Percentiles rank a stretch among this genome's conserved stretches.
phyloP scores from a whole-genome alignment of 352 stramenopile genomes.

The Globisporangium parvum region DNA sequence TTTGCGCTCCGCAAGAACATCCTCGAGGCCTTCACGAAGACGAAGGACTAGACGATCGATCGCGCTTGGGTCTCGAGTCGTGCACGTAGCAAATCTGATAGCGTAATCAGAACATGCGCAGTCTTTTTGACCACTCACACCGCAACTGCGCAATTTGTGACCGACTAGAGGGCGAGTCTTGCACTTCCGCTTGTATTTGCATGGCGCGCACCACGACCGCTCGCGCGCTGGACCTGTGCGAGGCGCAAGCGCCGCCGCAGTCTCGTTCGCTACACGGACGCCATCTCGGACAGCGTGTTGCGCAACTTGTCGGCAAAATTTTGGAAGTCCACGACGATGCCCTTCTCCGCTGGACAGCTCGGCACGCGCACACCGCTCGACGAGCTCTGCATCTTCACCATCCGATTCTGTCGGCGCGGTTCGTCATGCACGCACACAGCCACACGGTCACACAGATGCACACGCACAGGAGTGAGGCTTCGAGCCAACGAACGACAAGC shows the following conservation, averaged over 20 bases:
- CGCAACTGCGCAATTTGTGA: too few relatives aligned
- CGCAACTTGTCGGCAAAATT: conserved; percentile 82
- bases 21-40: conserved; percentile 57
- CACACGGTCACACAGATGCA: neutral
- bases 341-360: conserved; percentile 68
- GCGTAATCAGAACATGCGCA: too few relatives aligned
- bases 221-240: too few relatives aligned
- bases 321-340: conserved; percentile 57
- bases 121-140: too few relatives aligned
- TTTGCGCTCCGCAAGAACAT: conserved; percentile 90
- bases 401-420: conserved; percentile 70
- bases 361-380: conserved; percentile 71
- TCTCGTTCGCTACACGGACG: conserved; percentile 44
- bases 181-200: too few relatives aligned
- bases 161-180: too few relatives aligned
- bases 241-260: too few relatives aligned
- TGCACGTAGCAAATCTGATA: too few relatives aligned
- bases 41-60: conserved; percentile 13
- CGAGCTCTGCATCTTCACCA: conserved; percentile 79
- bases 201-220: too few relatives aligned
- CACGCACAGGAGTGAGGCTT: too few relatives aligned
- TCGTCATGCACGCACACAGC: neutral
- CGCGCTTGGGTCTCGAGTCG: too few relatives aligned
- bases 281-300: conserved; percentile 84
- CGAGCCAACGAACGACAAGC: neutral